Conservation (phyloP, 768 basidiomycete genomes). For the Hericium erinaceus region DNA sequence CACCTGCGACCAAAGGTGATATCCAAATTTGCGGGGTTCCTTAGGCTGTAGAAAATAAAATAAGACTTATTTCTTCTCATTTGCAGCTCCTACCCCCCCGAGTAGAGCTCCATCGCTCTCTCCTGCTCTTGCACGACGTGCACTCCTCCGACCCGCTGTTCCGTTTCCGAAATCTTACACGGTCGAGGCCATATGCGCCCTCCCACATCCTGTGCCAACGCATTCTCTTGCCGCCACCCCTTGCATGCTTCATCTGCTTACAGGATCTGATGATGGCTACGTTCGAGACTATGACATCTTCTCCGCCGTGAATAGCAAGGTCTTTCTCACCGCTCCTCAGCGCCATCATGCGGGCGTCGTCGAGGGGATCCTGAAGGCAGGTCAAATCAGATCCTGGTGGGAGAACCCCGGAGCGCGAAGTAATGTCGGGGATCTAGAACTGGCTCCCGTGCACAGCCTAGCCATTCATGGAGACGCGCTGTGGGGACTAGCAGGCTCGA, state of each 20-base stretch:
- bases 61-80: conserved; percentile 6
- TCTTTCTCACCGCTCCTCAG: conserved; percentile 81
- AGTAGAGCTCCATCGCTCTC: conserved; percentile 35
- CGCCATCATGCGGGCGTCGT: conserved; percentile 84
- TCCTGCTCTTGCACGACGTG: conserved; percentile 46
- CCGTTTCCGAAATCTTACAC: conserved; percentile 55
- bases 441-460: conserved; percentile 82
- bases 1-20: conserved; percentile 8
- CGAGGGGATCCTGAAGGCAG: conserved; percentile 86
- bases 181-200: conserved; percentile 85
- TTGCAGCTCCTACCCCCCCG: conserved; percentile 27
- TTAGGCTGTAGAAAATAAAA: too few species aligned
- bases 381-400: conserved; percentile 86
- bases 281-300: conserved; percentile 91
- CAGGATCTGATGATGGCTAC: conserved; percentile 90
- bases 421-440: conserved; percentile 4
- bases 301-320: conserved; percentile 78
- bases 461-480: conserved; percentile 88
- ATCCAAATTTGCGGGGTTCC: background rate
- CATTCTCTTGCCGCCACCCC: conserved; percentile 80
- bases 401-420: conserved; percentile 45
- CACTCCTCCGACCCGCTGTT: conserved; percentile 27
- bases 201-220: conserved; percentile 82
- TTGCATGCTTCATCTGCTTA: conserved; percentile 83
- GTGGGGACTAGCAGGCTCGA: conserved; percentile 83